Evolutionary conservation across 352 stramenopile species (phyloP), one percentile per base, ranked within the genome.

Genomic region (Phytophthora citricola): DNA sequence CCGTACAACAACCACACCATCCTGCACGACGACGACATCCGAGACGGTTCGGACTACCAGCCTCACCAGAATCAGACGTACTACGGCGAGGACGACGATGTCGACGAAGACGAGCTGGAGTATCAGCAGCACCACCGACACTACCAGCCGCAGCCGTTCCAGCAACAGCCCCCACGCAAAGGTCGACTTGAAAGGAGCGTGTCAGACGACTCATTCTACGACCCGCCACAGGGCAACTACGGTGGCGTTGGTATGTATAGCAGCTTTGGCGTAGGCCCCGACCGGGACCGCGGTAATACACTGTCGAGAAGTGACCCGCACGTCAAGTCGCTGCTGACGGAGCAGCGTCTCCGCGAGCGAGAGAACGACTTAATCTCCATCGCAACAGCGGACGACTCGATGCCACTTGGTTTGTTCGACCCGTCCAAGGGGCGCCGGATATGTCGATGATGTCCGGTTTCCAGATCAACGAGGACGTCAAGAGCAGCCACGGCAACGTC

Each of bases 291-390:
- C 6, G 57, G 46, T 12, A 65, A 64, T 44, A 56, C 43, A 17
- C 50, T 75, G 45, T 66, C 63, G 7, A 40, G 72, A 32, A 79
- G 63, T 29, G 69, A 80, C 47, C 73, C 63, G 15, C 74, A 81
- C n/a, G 70, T 77, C 54, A 89, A 87, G 61, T 83, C 84, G 4
- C 48, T 91, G 41, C 58, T 90, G 31, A 83, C 71, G 8, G 84
- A 90, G 24, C 79, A 91, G 58, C 84, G 81, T 7, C 78, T 88
- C n/a, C 81, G 74, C 48, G 75, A 87, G 44, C 73, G 75, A 14
- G 76, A 90, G 75, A 83, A 87, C 46, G 84, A 91, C 52, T 49
- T 84, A 9, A 81, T 84, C 41, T 91, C 84, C 29, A 75, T 79
- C 62, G 76, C 66, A 7, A 82, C 77, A 1, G 77, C 79, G 1